Evolutionary conservation across 371 early-diverging fungal species (phyloP).

Genomic region (Umbelopsis sp.): DNA sequence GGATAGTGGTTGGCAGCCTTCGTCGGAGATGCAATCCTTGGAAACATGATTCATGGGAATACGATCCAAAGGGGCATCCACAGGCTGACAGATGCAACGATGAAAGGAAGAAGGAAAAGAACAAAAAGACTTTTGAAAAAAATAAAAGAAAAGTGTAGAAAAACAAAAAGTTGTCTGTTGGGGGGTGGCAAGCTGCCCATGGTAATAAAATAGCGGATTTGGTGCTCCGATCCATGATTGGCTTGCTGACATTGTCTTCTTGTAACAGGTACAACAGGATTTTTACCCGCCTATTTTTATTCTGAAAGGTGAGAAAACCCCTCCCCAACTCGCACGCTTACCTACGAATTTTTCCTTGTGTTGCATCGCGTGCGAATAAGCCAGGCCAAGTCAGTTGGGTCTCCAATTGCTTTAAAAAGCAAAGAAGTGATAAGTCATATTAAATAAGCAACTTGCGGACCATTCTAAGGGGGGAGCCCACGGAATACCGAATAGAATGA

Average conservation of each 20-base stretch:
- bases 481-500: background rate
- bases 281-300: too few relatives aligned
- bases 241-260: constrained; percentile 4
- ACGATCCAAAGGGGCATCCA: background rate
- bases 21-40: constrained; percentile 15
- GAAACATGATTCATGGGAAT: background rate
- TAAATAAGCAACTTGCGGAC: too few relatives aligned
- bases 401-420: too few relatives aligned
- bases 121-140: background rate
- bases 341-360: too few relatives aligned
- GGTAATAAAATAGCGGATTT: constrained; percentile 3
- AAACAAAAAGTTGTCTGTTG: background rate
- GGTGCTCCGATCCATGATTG: constrained; percentile 4
- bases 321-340: too few relatives aligned
- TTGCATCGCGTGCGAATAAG: too few relatives aligned
- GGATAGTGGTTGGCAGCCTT: background rate
- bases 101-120: background rate
- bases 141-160: background rate
- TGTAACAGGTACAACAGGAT: constrained; percentile 2
- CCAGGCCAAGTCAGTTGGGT: too few relatives aligned
- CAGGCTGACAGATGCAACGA: background rate
- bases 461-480: too few relatives aligned
- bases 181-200: constrained; percentile 11
- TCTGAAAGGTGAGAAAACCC: too few relatives aligned
- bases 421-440: too few relatives aligned